Evolutionary conservation across 345 rosid genomes (phyloP).

Genomic region (Hibiscus mutabilis): DNA sequence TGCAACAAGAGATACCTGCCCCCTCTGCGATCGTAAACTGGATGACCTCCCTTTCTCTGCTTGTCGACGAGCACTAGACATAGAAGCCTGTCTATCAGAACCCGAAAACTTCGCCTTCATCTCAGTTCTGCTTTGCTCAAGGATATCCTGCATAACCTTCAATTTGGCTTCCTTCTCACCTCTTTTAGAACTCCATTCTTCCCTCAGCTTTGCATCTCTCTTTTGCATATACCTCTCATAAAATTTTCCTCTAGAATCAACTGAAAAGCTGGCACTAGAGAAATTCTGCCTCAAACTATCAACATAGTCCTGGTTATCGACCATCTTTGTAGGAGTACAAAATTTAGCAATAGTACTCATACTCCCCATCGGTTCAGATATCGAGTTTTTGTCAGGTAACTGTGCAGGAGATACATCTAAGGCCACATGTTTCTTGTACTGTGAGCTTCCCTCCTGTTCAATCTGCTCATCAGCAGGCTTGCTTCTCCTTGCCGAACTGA

Average conservation of each 20-base stretch:
- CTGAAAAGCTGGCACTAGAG: slow-evolving; percentile 50
- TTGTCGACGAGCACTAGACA: slow-evolving; percentile 31
- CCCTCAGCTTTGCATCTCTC: no score
- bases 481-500: slow-evolving; percentile 58
- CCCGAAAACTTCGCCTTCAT: slow-evolving; percentile 58
- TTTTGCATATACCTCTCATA: slow-evolving; percentile 73
- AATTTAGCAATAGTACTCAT: slow-evolving; percentile 30
- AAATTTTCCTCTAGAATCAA: slow-evolving; percentile 71
- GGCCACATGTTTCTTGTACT: slow-evolving; percentile 35
- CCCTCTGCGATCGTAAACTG: slow-evolving; percentile 44
- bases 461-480: slow-evolving; percentile 45
- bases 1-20: slow-evolving; percentile 53
- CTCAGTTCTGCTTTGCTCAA: slow-evolving; percentile 70
- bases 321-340: slow-evolving; percentile 45
- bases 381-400: slow-evolving; percentile 35
- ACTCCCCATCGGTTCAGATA: slow-evolving; percentile 25
- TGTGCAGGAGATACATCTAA: slow-evolving; percentile 34
- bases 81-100: slow-evolving; percentile 38
- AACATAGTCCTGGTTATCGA: slow-evolving; percentile 35
- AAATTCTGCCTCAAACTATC: slow-evolving; percentile 43
- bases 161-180: slow-evolving; percentile 77
- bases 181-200: slow-evolving; percentile 60
- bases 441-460: slow-evolving; percentile 43
- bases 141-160: slow-evolving; percentile 69
- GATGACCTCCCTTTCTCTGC: slow-evolving; percentile 63